Percentiles rank a stretch among this genome's conserved stretches.
Evolutionary conservation across 331 rosid species (phyloP).

Genomic region (Malus hybrid): DNA sequence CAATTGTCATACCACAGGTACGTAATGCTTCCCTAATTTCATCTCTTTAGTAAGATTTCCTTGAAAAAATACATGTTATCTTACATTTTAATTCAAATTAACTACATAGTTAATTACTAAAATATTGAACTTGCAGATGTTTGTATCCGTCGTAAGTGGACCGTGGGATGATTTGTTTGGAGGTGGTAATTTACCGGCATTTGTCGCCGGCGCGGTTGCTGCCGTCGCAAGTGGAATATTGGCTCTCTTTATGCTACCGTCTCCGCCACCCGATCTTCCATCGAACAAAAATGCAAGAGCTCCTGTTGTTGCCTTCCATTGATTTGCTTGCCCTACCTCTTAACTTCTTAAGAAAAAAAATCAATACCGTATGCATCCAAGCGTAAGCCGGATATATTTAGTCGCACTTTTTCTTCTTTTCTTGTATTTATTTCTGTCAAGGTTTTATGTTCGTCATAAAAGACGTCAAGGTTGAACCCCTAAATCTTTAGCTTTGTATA

Average conservation of each 20-base stretch:
- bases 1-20: conserved; percentile 78
- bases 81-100: no score
- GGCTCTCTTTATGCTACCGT: conserved; percentile 56
- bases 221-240: conserved; percentile 50
- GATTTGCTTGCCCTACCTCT: neutral
- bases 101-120: neutral
- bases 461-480: no score
- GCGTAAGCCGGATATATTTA: no score
- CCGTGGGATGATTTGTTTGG: conserved; percentile 75
- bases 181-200: conserved; percentile 83
- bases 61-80: neutral
- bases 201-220: conserved; percentile 68
- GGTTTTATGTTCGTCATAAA: no score
- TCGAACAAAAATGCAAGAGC: conserved; percentile 14
- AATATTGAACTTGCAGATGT: conserved; percentile 30
- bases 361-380: no score
- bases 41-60: neutral
- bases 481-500: no score
- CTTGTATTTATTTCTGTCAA: no score
- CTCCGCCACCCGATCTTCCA: conserved; percentile 49
- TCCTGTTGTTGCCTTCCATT: conserved; percentile 31
- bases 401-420: no score
- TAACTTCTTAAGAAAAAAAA: neutral
- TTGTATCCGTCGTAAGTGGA: conserved; percentile 71
- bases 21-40: neutral